These are phyloP conservation scores for Jaltomata sinuosa DNA, from an alignment of 257 asterid species.

Conservation along the genomic window DNA sequence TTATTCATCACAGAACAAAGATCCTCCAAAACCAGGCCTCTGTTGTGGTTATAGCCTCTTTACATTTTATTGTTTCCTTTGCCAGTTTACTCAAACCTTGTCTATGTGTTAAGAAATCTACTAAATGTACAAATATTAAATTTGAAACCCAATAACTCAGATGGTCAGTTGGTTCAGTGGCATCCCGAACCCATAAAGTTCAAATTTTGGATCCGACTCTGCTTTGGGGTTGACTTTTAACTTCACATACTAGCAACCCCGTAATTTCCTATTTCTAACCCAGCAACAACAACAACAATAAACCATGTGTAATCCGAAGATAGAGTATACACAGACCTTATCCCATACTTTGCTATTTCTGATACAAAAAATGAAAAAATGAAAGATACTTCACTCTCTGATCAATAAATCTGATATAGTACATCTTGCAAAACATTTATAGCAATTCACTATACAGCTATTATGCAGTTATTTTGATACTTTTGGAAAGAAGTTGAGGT, in stretches of 20 bases:
- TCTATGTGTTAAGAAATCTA: neutral
- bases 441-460: neutral
- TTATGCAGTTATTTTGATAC: neutral
- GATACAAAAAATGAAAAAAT: neutral
- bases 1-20: neutral
- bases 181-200: neutral
- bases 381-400: neutral
- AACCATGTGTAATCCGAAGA: neutral
- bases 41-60: neutral
- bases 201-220: neutral
- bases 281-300: neutral
- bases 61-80: neutral
- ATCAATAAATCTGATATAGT: neutral
- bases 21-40: neutral
- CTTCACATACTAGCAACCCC: neutral
- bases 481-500: neutral
- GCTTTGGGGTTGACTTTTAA: neutral
- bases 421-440: neutral
- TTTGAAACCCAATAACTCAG: neutral
- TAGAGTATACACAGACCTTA: neutral
- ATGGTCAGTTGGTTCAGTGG: neutral
- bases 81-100: neutral
- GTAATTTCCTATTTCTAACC: neutral
- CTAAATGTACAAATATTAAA: neutral
- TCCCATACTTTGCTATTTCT: neutral